Percentiles rank a stretch among this genome's conserved stretches.
These are phyloP conservation scores for Saccharomyces cerevisiae DNA, from an alignment of 805 yeast genomes.

Conservation along the genomic window DNA sequence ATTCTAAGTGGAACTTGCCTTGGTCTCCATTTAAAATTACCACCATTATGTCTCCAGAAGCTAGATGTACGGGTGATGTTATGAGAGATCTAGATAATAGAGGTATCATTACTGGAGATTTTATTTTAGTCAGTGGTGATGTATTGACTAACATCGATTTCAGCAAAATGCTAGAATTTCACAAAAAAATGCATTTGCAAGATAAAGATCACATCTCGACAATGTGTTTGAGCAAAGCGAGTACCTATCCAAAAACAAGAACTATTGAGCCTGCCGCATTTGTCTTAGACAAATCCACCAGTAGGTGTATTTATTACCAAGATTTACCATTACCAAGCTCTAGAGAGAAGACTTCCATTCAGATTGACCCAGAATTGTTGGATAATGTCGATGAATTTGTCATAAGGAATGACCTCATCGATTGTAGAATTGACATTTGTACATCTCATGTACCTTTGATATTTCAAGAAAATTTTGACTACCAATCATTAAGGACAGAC, in stretches of 20 bases:
- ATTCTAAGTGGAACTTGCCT: conserved; percentile 57
- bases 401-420: conserved; percentile 86
- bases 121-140: conserved; percentile 85
- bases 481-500: conserved; percentile 76
- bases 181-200: conserved; percentile 55
- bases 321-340: conserved; percentile 53
- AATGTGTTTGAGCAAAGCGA: conserved; percentile 82
- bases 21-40: conserved; percentile 76
- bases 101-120: conserved; percentile 85
- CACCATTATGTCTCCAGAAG: conserved; percentile 76
- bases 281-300: conserved; percentile 62
- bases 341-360: conserved; percentile 40
- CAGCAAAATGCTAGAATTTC: conserved; percentile 61
- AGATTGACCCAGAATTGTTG: conserved; percentile 76
- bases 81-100: conserved; percentile 92
- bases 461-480: conserved; percentile 94
- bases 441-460: conserved; percentile 90
- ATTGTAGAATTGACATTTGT: conserved; percentile 94
- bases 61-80: conserved; percentile 91
- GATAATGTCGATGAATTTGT: conserved; percentile 66
- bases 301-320: conserved; percentile 79
- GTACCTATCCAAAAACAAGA: conserved; percentile 78
- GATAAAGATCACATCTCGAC: conserved; percentile 93
- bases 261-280: conserved; percentile 81
- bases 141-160: conserved; percentile 89